Percentiles rank a stretch among this genome's conserved stretches.
These are phyloP conservation scores for Powellomyces hirtus DNA, from an alignment of 192 early-diverging fungal genomes.

Conservation along the genomic window DNA sequence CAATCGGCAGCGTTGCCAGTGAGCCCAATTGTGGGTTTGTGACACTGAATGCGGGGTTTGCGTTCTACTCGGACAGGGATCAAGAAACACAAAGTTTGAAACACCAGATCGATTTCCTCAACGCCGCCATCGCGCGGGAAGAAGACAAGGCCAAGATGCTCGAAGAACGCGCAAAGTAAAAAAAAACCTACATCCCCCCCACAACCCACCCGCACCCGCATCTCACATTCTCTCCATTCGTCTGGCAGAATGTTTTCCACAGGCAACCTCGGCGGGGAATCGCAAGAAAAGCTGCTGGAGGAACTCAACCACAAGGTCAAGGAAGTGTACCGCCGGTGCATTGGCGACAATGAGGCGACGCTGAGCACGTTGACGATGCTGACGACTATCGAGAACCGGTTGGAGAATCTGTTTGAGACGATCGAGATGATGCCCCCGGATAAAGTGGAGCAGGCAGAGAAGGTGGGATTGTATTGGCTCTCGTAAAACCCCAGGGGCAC, in stretches of 20 bases:
- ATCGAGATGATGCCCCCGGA: conserved; percentile 62
- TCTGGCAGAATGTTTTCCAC: conserved; percentile 40
- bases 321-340: conserved; percentile 55
- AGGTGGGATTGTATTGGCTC: too few species aligned
- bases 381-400: conserved; percentile 55
- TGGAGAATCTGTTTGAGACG: conserved; percentile 59
- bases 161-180: conserved; percentile 54
- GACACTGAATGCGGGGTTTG: background rate
- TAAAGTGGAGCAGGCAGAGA: conserved; percentile 61
- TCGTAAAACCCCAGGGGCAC: background rate
- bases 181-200: background rate
- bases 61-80: too few species aligned
- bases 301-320: conserved; percentile 59
- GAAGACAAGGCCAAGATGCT: conserved; percentile 56
- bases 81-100: conserved; percentile 52
- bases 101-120: conserved; percentile 57
- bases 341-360: conserved; percentile 57
- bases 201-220: background rate
- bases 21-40: too few species aligned
- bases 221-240: background rate
- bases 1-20: too few species aligned
- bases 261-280: conserved; percentile 44
- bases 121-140: conserved; percentile 51
- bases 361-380: conserved; percentile 57
- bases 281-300: conserved; percentile 55